phyloP scores from a whole-genome alignment of 495 filamentous ascomycete genomes.

The Tuber indicum region DNA sequence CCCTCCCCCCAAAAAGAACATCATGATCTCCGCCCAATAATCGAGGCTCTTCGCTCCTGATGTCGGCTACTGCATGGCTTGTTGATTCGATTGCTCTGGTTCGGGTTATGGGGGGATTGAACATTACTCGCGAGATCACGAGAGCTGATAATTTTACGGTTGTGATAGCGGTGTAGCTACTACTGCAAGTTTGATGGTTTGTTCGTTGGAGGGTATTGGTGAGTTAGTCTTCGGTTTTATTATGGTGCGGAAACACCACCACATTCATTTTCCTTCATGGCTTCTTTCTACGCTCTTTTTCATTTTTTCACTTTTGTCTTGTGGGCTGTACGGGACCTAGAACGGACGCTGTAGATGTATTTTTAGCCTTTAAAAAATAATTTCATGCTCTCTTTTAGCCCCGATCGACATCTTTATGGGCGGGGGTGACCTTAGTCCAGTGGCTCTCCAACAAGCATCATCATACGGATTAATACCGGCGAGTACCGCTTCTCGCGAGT shows the following conservation, averaged over 20 bases:
- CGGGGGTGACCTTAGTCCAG: background rate
- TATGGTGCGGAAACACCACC: background rate
- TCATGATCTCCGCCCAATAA: background rate
- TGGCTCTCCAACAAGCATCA: background rate
- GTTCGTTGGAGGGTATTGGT: background rate
- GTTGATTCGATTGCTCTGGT: background rate
- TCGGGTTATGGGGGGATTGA: background rate
- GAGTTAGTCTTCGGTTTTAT: background rate
- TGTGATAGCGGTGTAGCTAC: background rate
- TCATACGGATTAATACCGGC: background rate
- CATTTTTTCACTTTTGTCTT: background rate
- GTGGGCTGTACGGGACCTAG: background rate
- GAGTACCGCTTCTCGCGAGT: background rate
- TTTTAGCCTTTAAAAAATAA: background rate
- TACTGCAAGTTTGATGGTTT: background rate
- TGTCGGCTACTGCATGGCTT: background rate
- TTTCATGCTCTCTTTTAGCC: background rate
- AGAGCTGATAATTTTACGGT: background rate
- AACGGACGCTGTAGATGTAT: background rate
- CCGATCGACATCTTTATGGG: background rate
- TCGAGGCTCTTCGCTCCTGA: background rate
- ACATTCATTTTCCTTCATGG: background rate
- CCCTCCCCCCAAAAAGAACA: background rate
- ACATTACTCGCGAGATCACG: background rate
- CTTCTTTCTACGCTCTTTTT: background rate